phyloP scores from a whole-genome alignment of 176 grass and related monocot species.

The Carex cristatella region DNA sequence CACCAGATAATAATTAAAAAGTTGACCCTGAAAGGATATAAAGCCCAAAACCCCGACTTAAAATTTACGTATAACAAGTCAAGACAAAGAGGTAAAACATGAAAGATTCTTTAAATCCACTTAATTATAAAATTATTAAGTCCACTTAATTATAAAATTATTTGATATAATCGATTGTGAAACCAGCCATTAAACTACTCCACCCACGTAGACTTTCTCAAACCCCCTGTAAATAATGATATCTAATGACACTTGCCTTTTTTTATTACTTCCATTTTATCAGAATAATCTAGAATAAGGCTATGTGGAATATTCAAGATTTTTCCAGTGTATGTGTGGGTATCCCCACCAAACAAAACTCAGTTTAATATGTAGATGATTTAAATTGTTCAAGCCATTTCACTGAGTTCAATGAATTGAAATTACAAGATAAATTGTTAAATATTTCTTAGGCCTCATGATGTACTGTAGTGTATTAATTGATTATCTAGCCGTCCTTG shows the following conservation, averaged over 20 bases:
- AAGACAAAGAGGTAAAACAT: slow-evolving; percentile 9
- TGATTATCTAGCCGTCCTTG: background rate
- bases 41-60: background rate
- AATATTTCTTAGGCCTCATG: background rate
- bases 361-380: background rate
- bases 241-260: slow-evolving; percentile 1
- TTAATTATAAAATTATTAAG: slow-evolving; percentile 2
- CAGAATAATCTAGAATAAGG: background rate
- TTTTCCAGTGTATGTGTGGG: background rate
- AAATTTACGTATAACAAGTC: background rate
- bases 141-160: slow-evolving; percentile 13
- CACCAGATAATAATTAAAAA: background rate
- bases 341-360: background rate
- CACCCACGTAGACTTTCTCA: background rate
- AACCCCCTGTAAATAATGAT: background rate
- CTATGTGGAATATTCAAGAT: background rate
- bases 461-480: background rate
- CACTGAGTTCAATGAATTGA: background rate
- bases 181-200: background rate
- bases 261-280: background rate
- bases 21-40: background rate
- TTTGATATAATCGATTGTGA: background rate
- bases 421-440: background rate
- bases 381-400: background rate
- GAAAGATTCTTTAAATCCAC: slow-evolving; percentile 9